These are phyloP conservation scores for Pichia sp. DNA, from an alignment of 1,139 yeast species.

Conservation along the genomic window DNA sequence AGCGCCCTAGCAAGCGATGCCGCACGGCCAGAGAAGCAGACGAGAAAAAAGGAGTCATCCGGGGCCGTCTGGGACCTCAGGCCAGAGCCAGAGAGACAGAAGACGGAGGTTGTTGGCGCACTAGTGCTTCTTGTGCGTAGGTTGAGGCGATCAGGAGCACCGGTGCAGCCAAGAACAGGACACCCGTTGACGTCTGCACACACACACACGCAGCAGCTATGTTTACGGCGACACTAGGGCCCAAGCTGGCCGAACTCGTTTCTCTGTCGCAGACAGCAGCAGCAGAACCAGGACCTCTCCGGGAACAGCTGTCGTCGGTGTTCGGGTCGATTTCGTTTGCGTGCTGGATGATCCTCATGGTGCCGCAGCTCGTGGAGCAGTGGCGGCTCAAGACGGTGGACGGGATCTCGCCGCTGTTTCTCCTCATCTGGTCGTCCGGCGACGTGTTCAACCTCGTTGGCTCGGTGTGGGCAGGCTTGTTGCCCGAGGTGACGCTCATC, in stretches of 20 bases:
- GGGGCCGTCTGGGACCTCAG: not conserved
- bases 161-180: no score
- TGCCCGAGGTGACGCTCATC: slow-evolving; percentile 65
- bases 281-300: slow-evolving; percentile 19
- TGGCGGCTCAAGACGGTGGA: slow-evolving; percentile 77
- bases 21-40: not conserved
- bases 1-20: not conserved
- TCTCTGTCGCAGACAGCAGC: not conserved
- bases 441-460: slow-evolving; percentile 68
- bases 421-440: slow-evolving; percentile 69
- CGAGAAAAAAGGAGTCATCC: not conserved
- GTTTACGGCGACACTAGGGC: not conserved
- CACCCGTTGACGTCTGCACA: no score
- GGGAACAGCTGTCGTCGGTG: slow-evolving; percentile 52
- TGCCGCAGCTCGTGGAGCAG: slow-evolving; percentile 80
- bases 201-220: not conserved
- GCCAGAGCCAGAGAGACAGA: not conserved
- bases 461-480: slow-evolving; percentile 63
- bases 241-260: not conserved
- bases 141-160: no score
- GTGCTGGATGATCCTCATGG: slow-evolving; percentile 75
- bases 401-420: slow-evolving; percentile 69
- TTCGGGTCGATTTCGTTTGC: slow-evolving; percentile 68
- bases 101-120: no score
- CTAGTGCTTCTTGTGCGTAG: no score